Base-by-base conservation (phyloP, 2,329 filamentous ascomycete species). In the Diplodia sapinea region DNA sequence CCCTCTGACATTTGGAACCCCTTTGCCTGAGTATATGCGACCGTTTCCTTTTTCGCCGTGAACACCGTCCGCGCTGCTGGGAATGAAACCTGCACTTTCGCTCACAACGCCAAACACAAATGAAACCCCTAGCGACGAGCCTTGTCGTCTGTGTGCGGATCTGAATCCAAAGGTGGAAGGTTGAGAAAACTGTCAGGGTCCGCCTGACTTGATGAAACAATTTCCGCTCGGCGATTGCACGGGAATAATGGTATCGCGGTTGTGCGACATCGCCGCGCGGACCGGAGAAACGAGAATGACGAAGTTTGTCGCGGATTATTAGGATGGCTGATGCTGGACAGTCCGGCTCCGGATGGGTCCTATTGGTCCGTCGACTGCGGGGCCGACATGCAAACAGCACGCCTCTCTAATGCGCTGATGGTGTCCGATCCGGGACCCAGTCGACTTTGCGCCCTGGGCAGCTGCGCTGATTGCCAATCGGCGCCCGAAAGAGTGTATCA, bases 61-160 rank as follows among this genome's bases (percentile, higher is more conserved):
- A 63, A 63, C 59, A 51, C 59, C 59, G 59, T 51, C 43, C 47
- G 59, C 59, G 59, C 59, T 63, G 59, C 47, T 63, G 17, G n/a
- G 33, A 38, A 38, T 47, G 47, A 38, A 51, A 38, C 26, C 59
- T 31, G 47, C 59, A 38, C 59, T 38, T 51, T 63, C 57, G 59
- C 43, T 63, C 47, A 38, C 29, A 63, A 63, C 59, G 59, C 59
- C 59, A 63, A 63, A 63, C 59, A 63, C 59, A 63, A 63, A 63
- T 63, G 59, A 63, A 63, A 63, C 59, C 43, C 54, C 59, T 51
- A 63, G 31, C 26, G 59, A 63, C 59, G 59, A 63, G 47, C 47
- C 47, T 51, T 47, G 59, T 40, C 59, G 59, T 51, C 59, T 63
- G 59, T 63, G 43, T 63, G 59, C 59, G 59, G 59, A 63, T 63